A percentile compares a stretch with the other conserved stretches of the same genome.
Conservation (phyloP, 2,329 filamentous ascomycete species). For the Lachnellula cervina region DNA sequence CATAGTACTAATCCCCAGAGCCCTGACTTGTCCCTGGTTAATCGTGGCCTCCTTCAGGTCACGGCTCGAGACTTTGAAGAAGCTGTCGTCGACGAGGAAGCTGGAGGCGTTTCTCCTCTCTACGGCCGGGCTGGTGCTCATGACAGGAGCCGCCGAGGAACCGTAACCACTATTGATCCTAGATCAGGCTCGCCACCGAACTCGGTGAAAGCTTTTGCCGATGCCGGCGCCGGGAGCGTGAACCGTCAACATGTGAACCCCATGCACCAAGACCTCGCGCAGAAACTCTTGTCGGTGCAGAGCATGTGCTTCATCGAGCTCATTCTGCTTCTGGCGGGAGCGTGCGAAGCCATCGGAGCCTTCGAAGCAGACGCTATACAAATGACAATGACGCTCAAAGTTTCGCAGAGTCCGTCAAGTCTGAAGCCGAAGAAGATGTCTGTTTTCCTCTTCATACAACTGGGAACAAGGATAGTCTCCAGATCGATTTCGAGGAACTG, state of each 20-base stretch:
- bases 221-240: constrained; percentile 76
- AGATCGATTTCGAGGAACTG: constrained; percentile 88
- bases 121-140: constrained; percentile 24
- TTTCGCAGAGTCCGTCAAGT: constrained; percentile 59
- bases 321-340: constrained; percentile 58
- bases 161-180: constrained; percentile 53
- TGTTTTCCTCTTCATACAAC: constrained; percentile 71
- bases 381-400: constrained; percentile 59
- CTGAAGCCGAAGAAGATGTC: constrained; percentile 72
- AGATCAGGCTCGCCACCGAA: constrained; percentile 85
- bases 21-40: constrained; percentile 37
- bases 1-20: constrained; percentile 42
- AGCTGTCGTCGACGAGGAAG: constrained; percentile 74
- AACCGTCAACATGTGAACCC: constrained; percentile 55
- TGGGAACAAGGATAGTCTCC: constrained; percentile 72
- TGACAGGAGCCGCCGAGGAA: constrained; percentile 42
- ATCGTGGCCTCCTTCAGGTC: constrained; percentile 38
- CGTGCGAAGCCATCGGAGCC: constrained; percentile 49
- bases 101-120: constrained; percentile 37
- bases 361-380: constrained; percentile 54
- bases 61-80: constrained; percentile 79
- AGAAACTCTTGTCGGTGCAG: constrained; percentile 71
- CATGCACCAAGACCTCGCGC: constrained; percentile 96
- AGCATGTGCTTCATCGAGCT: constrained; percentile 62
- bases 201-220: constrained; percentile 95